These are phyloP conservation scores for Manihot esculenta DNA, from an alignment of 441 rosid genomes.

Conservation along the genomic window DNA sequence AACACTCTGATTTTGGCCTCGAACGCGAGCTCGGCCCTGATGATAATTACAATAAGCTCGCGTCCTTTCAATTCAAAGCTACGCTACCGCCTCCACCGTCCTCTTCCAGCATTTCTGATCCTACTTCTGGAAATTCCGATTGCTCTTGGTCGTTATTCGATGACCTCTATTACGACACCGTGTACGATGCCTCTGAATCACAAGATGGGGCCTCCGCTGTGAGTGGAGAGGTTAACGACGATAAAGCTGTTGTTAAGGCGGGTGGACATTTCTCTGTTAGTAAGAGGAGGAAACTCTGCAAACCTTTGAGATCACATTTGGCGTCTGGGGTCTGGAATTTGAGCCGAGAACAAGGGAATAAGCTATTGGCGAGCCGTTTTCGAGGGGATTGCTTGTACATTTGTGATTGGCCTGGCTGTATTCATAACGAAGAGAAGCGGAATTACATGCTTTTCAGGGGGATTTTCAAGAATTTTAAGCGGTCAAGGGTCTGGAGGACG, in stretches of 20 bases:
- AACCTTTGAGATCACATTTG: slow-evolving; percentile 61
- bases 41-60: slow-evolving; percentile 27
- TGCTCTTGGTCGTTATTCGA: slow-evolving; percentile 78
- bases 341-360: slow-evolving; percentile 84
- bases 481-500: slow-evolving; percentile 85
- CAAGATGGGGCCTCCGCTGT: slow-evolving; percentile 17
- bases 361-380: slow-evolving; percentile 84
- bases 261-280: slow-evolving; percentile 28
- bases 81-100: slow-evolving; percentile 16
- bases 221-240: slow-evolving; percentile 25
- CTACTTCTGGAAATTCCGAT: slow-evolving; percentile 27
- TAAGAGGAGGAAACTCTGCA: slow-evolving; percentile 50
- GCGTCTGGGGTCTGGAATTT: slow-evolving; percentile 79
- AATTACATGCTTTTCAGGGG: slow-evolving; percentile 91
- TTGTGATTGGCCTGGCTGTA: slow-evolving; percentile 92
- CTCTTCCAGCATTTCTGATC: slow-evolving; percentile 15
- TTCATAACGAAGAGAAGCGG: slow-evolving; percentile 77
- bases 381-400: slow-evolving; percentile 80
- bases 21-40: slow-evolving; percentile 91
- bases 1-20: slow-evolving; percentile 90
- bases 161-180: slow-evolving; percentile 79
- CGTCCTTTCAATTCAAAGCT: background rate
- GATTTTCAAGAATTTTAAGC: slow-evolving; percentile 79
- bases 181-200: slow-evolving; percentile 52
- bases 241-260: slow-evolving; percentile 26